phyloP scores from a whole-genome alignment of 139 green algal species.

The Micractinium sp. region DNA sequence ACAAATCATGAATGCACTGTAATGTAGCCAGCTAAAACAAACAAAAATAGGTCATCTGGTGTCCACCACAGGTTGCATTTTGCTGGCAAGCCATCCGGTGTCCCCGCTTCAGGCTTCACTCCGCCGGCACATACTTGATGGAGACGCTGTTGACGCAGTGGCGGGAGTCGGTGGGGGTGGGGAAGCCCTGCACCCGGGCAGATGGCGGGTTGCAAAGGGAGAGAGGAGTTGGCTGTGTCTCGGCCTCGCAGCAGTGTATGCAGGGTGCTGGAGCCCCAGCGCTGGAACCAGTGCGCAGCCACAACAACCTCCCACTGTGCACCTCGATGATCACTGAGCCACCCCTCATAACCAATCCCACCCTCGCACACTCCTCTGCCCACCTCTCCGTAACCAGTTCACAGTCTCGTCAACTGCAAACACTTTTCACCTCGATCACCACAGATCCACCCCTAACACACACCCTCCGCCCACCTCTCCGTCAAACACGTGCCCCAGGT shows the following conservation, averaged over 20 bases:
- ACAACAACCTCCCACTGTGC: too few species aligned
- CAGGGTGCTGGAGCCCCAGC: not conserved
- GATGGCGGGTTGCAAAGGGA: not conserved
- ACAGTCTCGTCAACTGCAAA: too few species aligned
- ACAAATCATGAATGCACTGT: not conserved
- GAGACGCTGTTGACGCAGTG: conserved; percentile 95
- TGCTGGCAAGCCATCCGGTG: not conserved
- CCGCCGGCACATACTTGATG: conserved; percentile 75
- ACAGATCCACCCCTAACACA: too few species aligned
- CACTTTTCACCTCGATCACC: too few species aligned
- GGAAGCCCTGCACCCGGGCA: conserved; percentile 83
- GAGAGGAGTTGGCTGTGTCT: not conserved
- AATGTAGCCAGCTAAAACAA: not conserved
- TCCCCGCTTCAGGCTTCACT: not conserved
- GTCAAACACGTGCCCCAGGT: conserved; percentile 97
- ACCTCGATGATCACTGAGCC: too few species aligned
- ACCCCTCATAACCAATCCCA: not conserved
- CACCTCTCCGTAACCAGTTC: conserved; percentile 81
- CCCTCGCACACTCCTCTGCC: not conserved
- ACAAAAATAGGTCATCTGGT: not conserved
- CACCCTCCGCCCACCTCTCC: conserved; percentile 63
- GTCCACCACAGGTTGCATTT: not conserved
- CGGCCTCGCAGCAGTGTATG: too few species aligned
- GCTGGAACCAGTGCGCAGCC: too few species aligned
- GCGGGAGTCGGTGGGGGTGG: conserved; percentile 86